Conservation (phyloP, 169 alveolate species). For the Eimeria falciformis region DNA sequence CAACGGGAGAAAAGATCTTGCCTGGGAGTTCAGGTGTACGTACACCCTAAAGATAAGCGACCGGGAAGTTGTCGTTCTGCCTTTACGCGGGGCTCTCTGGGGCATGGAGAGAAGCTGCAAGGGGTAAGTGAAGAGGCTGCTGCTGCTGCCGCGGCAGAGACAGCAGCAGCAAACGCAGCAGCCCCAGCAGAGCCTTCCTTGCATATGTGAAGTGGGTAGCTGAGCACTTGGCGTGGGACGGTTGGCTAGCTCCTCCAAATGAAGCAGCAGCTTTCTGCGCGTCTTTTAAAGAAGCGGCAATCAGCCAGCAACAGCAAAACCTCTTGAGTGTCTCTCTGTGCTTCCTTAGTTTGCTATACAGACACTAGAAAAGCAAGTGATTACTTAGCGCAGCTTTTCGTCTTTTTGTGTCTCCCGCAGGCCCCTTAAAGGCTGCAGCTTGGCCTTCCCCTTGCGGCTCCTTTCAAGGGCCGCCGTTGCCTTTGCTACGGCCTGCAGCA, state of each 20-base stretch:
- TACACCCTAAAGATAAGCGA: conserved; percentile 43
- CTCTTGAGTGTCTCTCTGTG: background rate
- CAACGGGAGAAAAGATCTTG: conserved; percentile 5
- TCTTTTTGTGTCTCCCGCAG: conserved; percentile 44
- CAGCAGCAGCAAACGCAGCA: background rate
- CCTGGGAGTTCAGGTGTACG: conserved; percentile 58
- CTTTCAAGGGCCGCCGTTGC: conserved; percentile 26
- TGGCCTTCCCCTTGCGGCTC: conserved; percentile 42
- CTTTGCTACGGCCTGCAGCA: conserved; percentile 9
- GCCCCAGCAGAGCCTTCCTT: background rate
- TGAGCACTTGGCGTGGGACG: conserved; percentile 60
- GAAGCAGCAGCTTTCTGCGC: conserved; percentile 55
- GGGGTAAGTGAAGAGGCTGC: conserved; percentile 16
- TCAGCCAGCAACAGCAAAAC: background rate
- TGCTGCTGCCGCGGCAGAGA: conserved; percentile 4
- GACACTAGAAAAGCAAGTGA: too few relatives aligned
- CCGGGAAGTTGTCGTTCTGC: conserved; percentile 13
- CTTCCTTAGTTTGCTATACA: too few relatives aligned
- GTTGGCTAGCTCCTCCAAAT: background rate
- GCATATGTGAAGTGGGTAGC: background rate
- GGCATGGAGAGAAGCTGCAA: conserved; percentile 6
- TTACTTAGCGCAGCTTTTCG: too few relatives aligned
- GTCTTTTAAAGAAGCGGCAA: background rate
- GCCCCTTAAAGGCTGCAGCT: conserved; percentile 60
- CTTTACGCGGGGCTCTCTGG: conserved; percentile 65